Evolutionary conservation across 305 asterid species (phyloP).

Genomic region (Rubia peregrina): DNA sequence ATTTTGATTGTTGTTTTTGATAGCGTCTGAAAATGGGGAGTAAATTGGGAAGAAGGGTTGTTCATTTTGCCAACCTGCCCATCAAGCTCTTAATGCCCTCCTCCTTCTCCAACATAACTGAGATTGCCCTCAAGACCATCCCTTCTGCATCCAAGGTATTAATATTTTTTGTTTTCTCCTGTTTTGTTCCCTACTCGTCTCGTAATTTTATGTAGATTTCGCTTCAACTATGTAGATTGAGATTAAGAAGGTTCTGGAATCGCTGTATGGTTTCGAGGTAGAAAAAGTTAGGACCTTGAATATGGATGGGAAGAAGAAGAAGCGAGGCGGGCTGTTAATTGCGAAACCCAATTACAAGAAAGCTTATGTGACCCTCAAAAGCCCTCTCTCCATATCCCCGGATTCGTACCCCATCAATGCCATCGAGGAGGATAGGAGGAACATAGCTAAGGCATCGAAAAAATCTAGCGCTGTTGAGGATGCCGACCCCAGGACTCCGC

Average conservation of each 20-base stretch:
- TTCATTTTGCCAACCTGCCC: slow-evolving; percentile 69
- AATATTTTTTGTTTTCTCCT: background rate
- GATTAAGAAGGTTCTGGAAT: slow-evolving; percentile 85
- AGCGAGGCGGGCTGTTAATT: slow-evolving; percentile 59
- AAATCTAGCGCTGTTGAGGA: slow-evolving; percentile 58
- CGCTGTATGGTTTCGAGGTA: slow-evolving; percentile 84
- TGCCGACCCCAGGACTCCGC: slow-evolving; percentile 56
- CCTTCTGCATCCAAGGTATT: slow-evolving; percentile 89
- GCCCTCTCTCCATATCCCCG: slow-evolving; percentile 60
- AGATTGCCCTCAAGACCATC: slow-evolving; percentile 87
- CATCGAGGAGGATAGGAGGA: slow-evolving; percentile 60
- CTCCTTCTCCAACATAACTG: slow-evolving; percentile 62
- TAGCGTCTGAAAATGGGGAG: slow-evolving; percentile 38
- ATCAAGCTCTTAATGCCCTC: slow-evolving; percentile 81
- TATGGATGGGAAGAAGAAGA: slow-evolving; percentile 88
- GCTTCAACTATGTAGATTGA: slow-evolving; percentile 47
- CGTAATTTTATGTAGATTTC: background rate
- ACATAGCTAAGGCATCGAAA: slow-evolving; percentile 43
- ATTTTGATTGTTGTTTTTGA: background rate
- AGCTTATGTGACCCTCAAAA: slow-evolving; percentile 76
- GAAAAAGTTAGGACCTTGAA: slow-evolving; percentile 76
- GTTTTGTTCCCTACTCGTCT: too few species aligned
- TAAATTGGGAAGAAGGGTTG: slow-evolving; percentile 72
- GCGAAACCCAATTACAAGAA: slow-evolving; percentile 86
- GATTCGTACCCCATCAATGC: slow-evolving; percentile 57